Percentiles rank a stretch among this genome's conserved stretches.
These are phyloP conservation scores for Coemansia nantahalensis DNA, from an alignment of 192 early-diverging fungal genomes.

Conservation along the genomic window DNA sequence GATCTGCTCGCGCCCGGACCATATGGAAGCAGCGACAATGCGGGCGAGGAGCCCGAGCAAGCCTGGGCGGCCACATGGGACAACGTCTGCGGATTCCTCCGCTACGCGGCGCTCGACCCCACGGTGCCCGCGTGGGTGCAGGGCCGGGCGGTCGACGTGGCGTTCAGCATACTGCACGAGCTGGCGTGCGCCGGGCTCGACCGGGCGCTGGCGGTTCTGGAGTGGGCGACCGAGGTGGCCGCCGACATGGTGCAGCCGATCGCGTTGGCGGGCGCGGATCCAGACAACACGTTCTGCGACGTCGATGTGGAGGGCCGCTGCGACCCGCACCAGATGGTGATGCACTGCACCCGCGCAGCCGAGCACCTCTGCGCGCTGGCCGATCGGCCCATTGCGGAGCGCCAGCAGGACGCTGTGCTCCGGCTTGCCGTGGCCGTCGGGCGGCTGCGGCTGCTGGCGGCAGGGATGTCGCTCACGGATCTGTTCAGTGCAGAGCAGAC, in stretches of 20 bases:
- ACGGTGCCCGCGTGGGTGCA: conserved; percentile 37
- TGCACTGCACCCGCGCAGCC: conserved; percentile 6
- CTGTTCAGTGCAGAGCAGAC: background rate
- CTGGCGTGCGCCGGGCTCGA: background rate
- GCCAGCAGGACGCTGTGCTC: background rate
- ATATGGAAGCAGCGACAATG: background rate
- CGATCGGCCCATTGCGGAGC: background rate
- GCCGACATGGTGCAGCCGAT: conserved; percentile 4
- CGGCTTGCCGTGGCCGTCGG: conserved; percentile 2
- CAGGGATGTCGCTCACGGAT: conserved; percentile 7
- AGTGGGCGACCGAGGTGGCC: conserved; percentile 14
- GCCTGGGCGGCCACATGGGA: conserved; percentile 1
- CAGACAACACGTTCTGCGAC: background rate
- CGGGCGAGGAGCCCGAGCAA: background rate
- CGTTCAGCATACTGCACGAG: conserved; percentile 14
- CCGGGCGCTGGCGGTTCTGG: conserved; percentile 12
- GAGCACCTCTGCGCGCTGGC: conserved; percentile 1
- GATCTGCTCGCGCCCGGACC: background rate
- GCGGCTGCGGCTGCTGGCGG: conserved; percentile 11
- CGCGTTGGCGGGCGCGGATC: background rate
- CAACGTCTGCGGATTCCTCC: conserved; percentile 5
- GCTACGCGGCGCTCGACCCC: conserved; percentile 16
- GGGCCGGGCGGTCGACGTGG: conserved; percentile 2
- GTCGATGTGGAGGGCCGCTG: conserved; percentile 15
- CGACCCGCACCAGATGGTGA: conserved; percentile 3